Percentiles rank a stretch among this genome's conserved stretches.
These are phyloP conservation scores for Laburnicola sp. DNA, from an alignment of 2,329 filamentous ascomycete species.

Conservation along the genomic window DNA sequence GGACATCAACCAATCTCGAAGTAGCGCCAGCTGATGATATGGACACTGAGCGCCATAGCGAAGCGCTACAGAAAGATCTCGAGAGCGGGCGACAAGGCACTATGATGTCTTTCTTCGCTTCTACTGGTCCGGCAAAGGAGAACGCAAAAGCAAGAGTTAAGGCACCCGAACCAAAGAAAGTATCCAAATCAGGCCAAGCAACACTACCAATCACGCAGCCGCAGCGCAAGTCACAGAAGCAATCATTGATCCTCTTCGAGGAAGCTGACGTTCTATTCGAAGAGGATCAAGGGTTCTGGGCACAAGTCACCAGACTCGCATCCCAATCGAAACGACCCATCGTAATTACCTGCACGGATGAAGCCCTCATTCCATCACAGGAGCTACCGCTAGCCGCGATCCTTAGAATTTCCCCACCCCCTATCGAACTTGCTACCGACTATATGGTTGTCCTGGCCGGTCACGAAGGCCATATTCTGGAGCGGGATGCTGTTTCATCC, in stretches of 20 bases:
- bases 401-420: slow-evolving; percentile 71
- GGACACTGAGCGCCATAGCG: slow-evolving; percentile 42
- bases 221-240: slow-evolving; percentile 67
- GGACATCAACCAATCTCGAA: slow-evolving; percentile 31
- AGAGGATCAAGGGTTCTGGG: slow-evolving; percentile 95
- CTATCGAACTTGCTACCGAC: slow-evolving; percentile 71
- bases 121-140: slow-evolving; percentile 29
- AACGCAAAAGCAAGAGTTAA: slow-evolving; percentile 24
- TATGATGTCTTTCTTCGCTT: slow-evolving; percentile 79
- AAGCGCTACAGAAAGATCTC: slow-evolving; percentile 60
- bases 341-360: slow-evolving; percentile 93
- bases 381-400: slow-evolving; percentile 82
- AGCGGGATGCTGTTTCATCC: slow-evolving; percentile 65
- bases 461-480: slow-evolving; percentile 81
- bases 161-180: slow-evolving; percentile 19
- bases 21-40: slow-evolving; percentile 28
- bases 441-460: slow-evolving; percentile 81
- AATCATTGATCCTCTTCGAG: slow-evolving; percentile 91
- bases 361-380: slow-evolving; percentile 74
- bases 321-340: slow-evolving; percentile 86
- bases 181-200: slow-evolving; percentile 20
- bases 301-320: slow-evolving; percentile 76
- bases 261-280: slow-evolving; percentile 94
- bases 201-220: slow-evolving; percentile 26
- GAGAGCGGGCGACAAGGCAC: slow-evolving; percentile 74